These are phyloP conservation scores for Pulveroboletus sp. DNA, from an alignment of 768 basidiomycete species.

Conservation along the genomic window DNA sequence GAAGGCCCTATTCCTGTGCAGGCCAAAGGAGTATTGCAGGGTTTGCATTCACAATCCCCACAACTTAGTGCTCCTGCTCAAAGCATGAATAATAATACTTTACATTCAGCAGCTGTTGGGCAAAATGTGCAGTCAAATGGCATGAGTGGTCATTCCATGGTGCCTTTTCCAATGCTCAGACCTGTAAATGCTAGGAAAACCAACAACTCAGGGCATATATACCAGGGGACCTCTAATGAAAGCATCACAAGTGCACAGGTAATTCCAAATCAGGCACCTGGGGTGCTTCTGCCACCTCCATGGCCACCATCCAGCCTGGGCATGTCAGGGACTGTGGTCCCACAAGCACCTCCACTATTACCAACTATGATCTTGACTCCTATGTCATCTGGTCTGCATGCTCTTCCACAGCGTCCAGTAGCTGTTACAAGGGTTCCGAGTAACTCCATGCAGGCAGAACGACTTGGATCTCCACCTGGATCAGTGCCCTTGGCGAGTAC, in stretches of 20 bases:
- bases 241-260: background rate
- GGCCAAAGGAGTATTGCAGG: slow-evolving; percentile 14
- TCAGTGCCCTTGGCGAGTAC: slow-evolving; percentile 15
- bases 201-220: background rate
- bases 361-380: background rate
- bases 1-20: background rate
- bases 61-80: slow-evolving; percentile 6
- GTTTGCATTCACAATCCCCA: slow-evolving; percentile 14
- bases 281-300: background rate
- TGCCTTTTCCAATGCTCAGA: background rate
- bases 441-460: slow-evolving; percentile 16
- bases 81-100: background rate
- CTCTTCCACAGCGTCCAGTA: slow-evolving; percentile 20
- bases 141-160: background rate
- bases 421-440: background rate
- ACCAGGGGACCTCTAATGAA: slow-evolving; percentile 4
- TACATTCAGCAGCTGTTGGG: background rate
- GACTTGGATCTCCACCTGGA: slow-evolving; percentile 12
- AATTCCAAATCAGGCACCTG: slow-evolving; percentile 4
- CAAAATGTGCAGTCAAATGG: background rate
- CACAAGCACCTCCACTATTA: background rate
- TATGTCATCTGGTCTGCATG: background rate
- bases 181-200: background rate
- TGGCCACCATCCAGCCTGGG: slow-evolving; percentile 1
- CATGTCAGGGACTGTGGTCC: slow-evolving; percentile 1